Evolutionary conservation across 148 eudicot species (phyloP), one percentile per base, ranked within the genome.

Genomic region (Hydrangea macrophylla): DNA sequence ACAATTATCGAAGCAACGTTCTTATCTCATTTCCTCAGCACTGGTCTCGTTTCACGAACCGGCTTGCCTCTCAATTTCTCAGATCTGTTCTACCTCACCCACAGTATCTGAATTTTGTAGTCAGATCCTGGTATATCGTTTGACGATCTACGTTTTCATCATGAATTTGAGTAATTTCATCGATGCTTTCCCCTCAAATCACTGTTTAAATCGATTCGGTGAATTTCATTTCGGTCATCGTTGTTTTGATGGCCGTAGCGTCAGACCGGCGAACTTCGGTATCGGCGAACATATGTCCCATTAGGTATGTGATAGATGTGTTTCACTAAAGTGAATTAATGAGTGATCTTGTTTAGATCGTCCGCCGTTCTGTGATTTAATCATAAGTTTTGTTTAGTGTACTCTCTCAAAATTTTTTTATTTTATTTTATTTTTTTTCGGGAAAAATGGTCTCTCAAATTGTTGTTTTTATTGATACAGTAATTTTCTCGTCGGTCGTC

Each of bases 121-220:
- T 24, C 45, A 12, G 27, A 73, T 64, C 60, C n/a, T 9, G 0
- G 2, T 65, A 32, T 72, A 64, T 76, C 77, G 77, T 27, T 48
- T 24, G 37, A 30, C 54, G 80, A 69, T 76, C 75, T 73, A 69
- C 62, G 17, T 17, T 53, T 69, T 55, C 78, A 67, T 10, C 32
- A 73, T 56, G 53, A 70, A 27, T 64, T 72, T 50, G 32, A 42
- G 64, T 2, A 0, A 42, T 45, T 36, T n/a, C 1, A 12, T 24
- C 15, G 18, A 2, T 42, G 48, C 6, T 42, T 42, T 42, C 48
- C 11, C 3, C 17, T 1, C 17, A 1, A 18, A 2, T n/a, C n/a
- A n/a, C n/a, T n/a, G n/a, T n/a, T n/a, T n/a, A n/a, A n/a, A n/a
- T n/a, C n/a, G n/a, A n/a, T n/a, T n/a, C n/a, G n/a, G n/a, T n/a